phyloP scores from a whole-genome alignment of 176 grass and related monocot genomes.

The Rhynchospora breviuscula region DNA sequence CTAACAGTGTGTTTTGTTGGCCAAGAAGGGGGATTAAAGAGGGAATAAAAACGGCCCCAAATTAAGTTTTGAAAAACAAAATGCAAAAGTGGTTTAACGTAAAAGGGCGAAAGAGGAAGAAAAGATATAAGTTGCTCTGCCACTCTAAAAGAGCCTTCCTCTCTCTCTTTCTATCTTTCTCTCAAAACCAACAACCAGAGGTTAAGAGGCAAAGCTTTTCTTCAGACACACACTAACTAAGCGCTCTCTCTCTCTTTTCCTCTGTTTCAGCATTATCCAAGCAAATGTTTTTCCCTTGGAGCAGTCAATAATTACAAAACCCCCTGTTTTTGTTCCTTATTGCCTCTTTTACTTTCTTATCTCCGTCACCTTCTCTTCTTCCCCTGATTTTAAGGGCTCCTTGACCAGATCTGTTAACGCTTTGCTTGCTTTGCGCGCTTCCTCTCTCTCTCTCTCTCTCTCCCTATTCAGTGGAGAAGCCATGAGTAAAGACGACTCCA shows the following conservation, averaged over 20 bases:
- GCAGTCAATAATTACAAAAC: neutral
- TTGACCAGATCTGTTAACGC: slow-evolving; percentile 37
- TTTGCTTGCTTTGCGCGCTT: slow-evolving; percentile 18
- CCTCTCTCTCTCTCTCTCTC: neutral
- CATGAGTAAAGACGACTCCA: slow-evolving; percentile 69
- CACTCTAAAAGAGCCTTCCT: neutral
- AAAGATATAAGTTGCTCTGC: slow-evolving; percentile 10
- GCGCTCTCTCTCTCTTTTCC: slow-evolving; percentile 1
- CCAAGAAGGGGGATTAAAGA: neutral
- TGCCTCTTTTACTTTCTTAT: neutral
- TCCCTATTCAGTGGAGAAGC: slow-evolving; percentile 17
- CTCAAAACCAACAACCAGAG: slow-evolving; percentile 14
- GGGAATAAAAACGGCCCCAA: neutral
- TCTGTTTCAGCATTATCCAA: slow-evolving; percentile 20
- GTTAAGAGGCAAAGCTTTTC: neutral
- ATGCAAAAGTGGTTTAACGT: neutral
- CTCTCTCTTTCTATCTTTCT: slow-evolving; percentile 5
- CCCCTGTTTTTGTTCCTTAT: slow-evolving; percentile 12
- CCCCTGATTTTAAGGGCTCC: slow-evolving; percentile 40
- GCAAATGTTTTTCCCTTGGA: slow-evolving; percentile 23
- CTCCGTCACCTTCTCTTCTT: slow-evolving; percentile 6
- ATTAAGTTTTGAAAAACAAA: slow-evolving; percentile 2
- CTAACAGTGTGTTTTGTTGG: slow-evolving; percentile 3
- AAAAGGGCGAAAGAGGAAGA: slow-evolving; percentile 5
- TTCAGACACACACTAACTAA: slow-evolving; percentile 13